Evolutionary conservation across 2,329 filamentous ascomycete genomes (phyloP).

Genomic region (Pseudogymnoascus sp.): DNA sequence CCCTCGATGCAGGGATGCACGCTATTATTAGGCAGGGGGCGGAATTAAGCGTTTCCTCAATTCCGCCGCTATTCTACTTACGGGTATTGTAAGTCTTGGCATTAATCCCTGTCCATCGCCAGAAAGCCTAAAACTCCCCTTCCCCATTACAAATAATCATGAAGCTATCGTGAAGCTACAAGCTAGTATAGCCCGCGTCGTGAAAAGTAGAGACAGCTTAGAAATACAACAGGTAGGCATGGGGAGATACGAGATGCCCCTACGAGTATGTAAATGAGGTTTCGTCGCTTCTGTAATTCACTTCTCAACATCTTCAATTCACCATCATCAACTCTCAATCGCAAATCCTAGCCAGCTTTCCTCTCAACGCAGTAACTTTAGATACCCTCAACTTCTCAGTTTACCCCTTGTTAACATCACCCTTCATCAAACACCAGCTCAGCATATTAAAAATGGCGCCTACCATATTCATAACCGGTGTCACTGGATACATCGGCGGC

Average conservation of each 20-base stretch:
- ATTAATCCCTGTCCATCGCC: neutral
- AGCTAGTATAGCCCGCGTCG: neutral
- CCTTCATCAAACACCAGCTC: neutral
- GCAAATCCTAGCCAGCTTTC: neutral
- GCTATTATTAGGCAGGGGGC: neutral
- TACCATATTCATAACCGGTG: slow-evolving; percentile 20
- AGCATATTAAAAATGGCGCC: slow-evolving; percentile 9
- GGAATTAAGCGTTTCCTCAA: neutral
- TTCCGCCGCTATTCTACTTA: neutral
- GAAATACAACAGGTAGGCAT: neutral
- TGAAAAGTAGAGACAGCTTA: neutral
- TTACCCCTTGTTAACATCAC: neutral
- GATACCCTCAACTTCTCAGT: neutral
- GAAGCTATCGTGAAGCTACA: neutral
- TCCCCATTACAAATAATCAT: neutral
- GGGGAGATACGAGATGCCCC: neutral
- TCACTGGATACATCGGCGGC: slow-evolving; percentile 20
- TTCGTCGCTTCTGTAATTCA: neutral
- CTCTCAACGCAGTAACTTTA: neutral
- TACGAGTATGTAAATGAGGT: neutral
- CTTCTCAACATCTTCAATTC: neutral
- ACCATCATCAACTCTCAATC: neutral
- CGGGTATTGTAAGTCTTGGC: slow-evolving; percentile 3
- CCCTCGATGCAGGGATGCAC: no score
- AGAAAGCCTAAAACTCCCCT: neutral